Percentiles rank a stretch among this genome's conserved stretches.
Evolutionary conservation across 192 early-diverging fungal species (phyloP).

Genomic region (Rhizoclosmatium sp.): DNA sequence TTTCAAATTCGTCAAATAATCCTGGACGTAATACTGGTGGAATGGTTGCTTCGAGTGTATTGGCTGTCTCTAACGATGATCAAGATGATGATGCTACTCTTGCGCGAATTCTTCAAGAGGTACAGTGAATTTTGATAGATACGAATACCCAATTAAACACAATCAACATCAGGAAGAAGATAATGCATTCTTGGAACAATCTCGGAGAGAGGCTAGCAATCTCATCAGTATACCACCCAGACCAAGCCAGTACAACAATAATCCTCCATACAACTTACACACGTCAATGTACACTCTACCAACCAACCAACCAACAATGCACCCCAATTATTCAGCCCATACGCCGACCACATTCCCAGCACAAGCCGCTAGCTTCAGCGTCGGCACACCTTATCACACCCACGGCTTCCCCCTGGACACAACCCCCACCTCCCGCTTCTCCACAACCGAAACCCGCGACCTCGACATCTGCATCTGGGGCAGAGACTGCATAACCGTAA

Average conservation of each 20-base stretch:
- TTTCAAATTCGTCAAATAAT: too few relatives aligned
- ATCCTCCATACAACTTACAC: too few relatives aligned
- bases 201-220: too few relatives aligned
- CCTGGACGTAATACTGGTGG: too few relatives aligned
- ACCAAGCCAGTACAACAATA: too few relatives aligned
- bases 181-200: background rate
- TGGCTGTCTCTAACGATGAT: background rate
- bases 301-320: background rate
- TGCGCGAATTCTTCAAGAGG: conserved; percentile 15
- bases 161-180: background rate
- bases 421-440: background rate
- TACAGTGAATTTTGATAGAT: background rate
- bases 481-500: background rate
- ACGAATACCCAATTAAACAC: background rate
- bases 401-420: too few relatives aligned
- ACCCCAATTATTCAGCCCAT: too few relatives aligned
- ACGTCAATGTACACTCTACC: background rate
- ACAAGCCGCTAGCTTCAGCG: too few relatives aligned
- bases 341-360: too few relatives aligned
- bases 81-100: background rate
- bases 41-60: too few relatives aligned
- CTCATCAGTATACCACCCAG: too few relatives aligned
- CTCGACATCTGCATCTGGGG: conserved; percentile 13
- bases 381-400: too few relatives aligned
- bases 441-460: background rate